A percentile compares a stretch with the other conserved stretches of the same genome.
Conservation (phyloP, 345 rosid genomes). For the Pistacia integerrima region DNA sequence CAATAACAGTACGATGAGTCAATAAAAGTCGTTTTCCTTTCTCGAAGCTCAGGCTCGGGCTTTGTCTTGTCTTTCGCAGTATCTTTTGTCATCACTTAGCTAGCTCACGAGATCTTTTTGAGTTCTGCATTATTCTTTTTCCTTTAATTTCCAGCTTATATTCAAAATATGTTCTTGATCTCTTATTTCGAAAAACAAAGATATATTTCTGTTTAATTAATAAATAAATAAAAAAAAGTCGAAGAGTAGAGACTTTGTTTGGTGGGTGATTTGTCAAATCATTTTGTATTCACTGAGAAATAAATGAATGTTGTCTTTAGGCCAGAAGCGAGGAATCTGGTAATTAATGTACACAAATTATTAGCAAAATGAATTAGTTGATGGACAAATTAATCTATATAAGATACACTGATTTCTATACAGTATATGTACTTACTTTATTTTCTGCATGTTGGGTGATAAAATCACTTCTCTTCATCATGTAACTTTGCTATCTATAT, state of each 20-base stretch:
- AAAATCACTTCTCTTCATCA: background rate
- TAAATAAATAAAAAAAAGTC: background rate
- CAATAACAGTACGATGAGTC: background rate
- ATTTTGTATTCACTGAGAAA: background rate
- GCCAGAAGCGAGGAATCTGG: background rate
- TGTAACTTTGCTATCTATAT: background rate
- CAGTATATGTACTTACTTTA: background rate
- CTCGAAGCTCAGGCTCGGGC: background rate
- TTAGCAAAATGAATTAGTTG: background rate
- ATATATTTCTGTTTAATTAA: background rate
- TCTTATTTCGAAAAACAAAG: background rate
- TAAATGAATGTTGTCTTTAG: background rate
- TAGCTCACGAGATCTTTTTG: conserved; percentile 31
- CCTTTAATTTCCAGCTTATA: background rate
- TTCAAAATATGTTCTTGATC: background rate
- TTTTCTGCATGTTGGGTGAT: background rate
- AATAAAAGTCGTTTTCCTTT: conserved; percentile 9
- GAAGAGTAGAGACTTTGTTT: background rate
- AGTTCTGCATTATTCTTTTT: background rate
- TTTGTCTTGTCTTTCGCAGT: conserved; percentile 18
- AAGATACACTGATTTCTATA: background rate
- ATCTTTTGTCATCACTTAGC: conserved; percentile 9
- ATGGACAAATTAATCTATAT: conserved; percentile 3
- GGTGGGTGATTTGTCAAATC: conserved; percentile 29
- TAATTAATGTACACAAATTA: background rate